phyloP scores from a whole-genome alignment of 2,329 filamentous ascomycete species.

The Onygenales sp. region DNA sequence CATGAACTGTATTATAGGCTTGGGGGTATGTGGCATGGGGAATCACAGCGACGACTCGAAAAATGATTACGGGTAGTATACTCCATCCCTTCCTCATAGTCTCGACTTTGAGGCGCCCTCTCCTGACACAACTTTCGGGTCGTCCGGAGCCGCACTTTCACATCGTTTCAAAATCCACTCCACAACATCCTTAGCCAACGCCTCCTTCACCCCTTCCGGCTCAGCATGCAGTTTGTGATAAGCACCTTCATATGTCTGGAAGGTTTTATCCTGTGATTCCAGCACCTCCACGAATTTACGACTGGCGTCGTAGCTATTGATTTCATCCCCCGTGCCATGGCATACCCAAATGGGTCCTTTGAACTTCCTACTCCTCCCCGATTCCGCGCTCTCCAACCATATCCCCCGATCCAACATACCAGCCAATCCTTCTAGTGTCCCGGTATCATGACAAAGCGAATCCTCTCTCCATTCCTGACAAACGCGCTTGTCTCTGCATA shows the following conservation, averaged over 20 bases:
- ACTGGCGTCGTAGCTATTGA: constrained; percentile 57
- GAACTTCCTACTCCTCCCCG: constrained; percentile 32
- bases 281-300: constrained; percentile 53
- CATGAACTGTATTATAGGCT: background rate
- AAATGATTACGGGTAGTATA: no score
- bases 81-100: constrained; percentile 1
- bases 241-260: constrained; percentile 65
- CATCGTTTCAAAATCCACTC: constrained; percentile 51
- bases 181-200: constrained; percentile 47
- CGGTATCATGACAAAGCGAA: constrained; percentile 67
- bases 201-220: constrained; percentile 20
- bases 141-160: background rate
- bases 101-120: background rate
- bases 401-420: constrained; percentile 66
- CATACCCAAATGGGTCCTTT: constrained; percentile 55
- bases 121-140: background rate
- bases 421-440: constrained; percentile 72
- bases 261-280: constrained; percentile 55
- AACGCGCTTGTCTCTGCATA: constrained; percentile 60
- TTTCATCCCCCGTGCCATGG: constrained; percentile 67
- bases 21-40: background rate
- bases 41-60: background rate
- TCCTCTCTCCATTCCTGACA: constrained; percentile 55
- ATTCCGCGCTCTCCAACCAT: constrained; percentile 41
- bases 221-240: constrained; percentile 54